Percentiles rank a stretch among this genome's conserved stretches.
These are phyloP conservation scores for Neurospora sp. DNA, from an alignment of 495 filamentous ascomycete genomes.

Conservation along the genomic window DNA sequence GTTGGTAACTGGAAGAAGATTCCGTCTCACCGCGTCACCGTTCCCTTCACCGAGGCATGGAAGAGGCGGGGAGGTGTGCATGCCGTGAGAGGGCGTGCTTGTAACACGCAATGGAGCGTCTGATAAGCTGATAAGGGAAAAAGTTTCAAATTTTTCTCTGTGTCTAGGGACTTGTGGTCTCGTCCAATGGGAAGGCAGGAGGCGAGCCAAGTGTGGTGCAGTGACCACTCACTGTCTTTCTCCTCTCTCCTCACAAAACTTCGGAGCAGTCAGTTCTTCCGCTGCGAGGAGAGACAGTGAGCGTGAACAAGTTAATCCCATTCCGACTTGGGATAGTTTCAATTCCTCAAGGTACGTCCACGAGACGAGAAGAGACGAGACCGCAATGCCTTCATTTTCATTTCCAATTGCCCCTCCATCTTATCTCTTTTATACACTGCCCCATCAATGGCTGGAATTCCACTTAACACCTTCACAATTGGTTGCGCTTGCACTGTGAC, in stretches of 20 bases:
- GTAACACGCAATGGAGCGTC: neutral
- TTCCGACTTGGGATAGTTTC: slow-evolving; percentile 24
- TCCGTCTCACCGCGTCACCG: neutral
- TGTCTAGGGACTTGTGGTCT: neutral
- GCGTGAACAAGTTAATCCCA: slow-evolving; percentile 8
- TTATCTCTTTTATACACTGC: neutral
- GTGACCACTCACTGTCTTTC: neutral
- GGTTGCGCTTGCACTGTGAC: neutral
- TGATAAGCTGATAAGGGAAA: neutral
- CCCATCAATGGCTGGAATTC: neutral
- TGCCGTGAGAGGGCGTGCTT: neutral
- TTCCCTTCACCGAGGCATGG: neutral
- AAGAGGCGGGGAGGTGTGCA: neutral
- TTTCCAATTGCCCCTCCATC: neutral
- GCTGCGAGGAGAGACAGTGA: slow-evolving; percentile 14
- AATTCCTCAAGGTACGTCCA: slow-evolving; percentile 19
- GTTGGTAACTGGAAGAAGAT: neutral
- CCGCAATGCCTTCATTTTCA: neutral
- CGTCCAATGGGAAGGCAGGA: neutral
- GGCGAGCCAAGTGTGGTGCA: neutral
- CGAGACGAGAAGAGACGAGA: neutral
- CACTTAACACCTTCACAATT: neutral
- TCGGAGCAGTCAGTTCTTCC: slow-evolving; percentile 29
- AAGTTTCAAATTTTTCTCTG: neutral
- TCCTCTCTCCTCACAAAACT: slow-evolving; percentile 15